Base-by-base conservation (phyloP, 805 yeast species). In the Kuraishia floccosa region DNA sequence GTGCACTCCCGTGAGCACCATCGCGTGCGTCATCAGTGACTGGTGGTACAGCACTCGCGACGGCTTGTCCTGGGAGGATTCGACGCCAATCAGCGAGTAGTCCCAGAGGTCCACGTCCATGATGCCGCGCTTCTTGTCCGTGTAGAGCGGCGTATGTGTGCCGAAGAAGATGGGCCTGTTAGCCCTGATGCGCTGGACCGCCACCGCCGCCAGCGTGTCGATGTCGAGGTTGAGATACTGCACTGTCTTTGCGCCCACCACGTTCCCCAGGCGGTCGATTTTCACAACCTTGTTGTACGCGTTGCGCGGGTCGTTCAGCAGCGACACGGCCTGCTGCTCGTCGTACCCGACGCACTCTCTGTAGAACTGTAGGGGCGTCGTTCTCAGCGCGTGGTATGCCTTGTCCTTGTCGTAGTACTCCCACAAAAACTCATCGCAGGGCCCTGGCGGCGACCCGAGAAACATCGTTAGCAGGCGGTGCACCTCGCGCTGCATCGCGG, bases 101-200 rank as follows among this genome's bases (percentile, higher is more conserved):
- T 79, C 76, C 72, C 75, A 84, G 14, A 79, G 65, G 25, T 68
- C 65, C 14, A 72, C 55, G 48, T 83, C 94, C 68, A 85, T 76
- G 29, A 82, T 53, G 33, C 95, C 95, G 6, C 72, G 50, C 17
- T 50, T 52, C 34, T 63, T 64, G 50, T 76, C 72, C 67, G 66
- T 68, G 55, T 63, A 84, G 50, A 79, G 76, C 16, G 89, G 91
- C n/a, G 87, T 83, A 52, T 84, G 93, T 12, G 87, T 76, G 9
- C 94, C 94, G 47, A 84, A 85, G 60, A 84, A 85, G 5, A 85
- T 83, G 0, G 93, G 79, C 58, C 79, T 79, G 54, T 81, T 76
- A 37, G 61, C 63, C 56, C 77, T 68, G 47, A 84, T 67, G 56
- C 84, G 72, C 7, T 23, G 42, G n/a, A 28, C 31, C n/a, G 35